phyloP scores from a whole-genome alignment of 306 rosid genomes.

The Prunus campanulata region DNA sequence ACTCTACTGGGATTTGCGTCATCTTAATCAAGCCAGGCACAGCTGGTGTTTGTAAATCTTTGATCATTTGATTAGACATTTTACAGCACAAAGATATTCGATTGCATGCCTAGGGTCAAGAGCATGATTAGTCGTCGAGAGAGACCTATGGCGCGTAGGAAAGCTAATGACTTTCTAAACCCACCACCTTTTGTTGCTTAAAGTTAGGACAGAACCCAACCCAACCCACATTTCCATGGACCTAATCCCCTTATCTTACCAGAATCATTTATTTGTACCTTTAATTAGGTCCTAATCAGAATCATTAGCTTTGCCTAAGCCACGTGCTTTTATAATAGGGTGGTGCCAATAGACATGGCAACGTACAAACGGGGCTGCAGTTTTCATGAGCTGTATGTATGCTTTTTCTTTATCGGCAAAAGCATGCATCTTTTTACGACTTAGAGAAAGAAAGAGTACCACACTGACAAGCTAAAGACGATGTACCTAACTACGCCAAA shows the following conservation, averaged over 20 bases:
- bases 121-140: neutral
- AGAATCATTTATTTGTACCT: neutral
- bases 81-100: neutral
- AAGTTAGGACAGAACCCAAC: slow-evolving; percentile 17
- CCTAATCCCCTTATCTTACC: slow-evolving; percentile 23
- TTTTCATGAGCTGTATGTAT: neutral
- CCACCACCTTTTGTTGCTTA: slow-evolving; percentile 31
- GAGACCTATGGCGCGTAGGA: neutral
- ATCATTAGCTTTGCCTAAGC: neutral
- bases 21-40: neutral
- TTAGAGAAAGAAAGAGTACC: neutral
- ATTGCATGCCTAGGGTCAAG: neutral
- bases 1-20: neutral
- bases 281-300: slow-evolving; percentile 14
- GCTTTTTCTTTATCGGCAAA: no score
- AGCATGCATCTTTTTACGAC: no score
- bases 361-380: neutral
- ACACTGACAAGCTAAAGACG: neutral
- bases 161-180: slow-evolving; percentile 4
- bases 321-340: neutral
- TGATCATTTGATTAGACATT: slow-evolving; percentile 1
- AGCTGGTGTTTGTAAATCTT: neutral
- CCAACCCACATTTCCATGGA: neutral
- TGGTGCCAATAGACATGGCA: no score
- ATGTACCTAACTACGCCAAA: no score